A percentile compares a stretch with the other conserved stretches of the same genome.
phyloP scores from a whole-genome alignment of 495 filamentous ascomycete genomes.

The Tuber brumale region DNA sequence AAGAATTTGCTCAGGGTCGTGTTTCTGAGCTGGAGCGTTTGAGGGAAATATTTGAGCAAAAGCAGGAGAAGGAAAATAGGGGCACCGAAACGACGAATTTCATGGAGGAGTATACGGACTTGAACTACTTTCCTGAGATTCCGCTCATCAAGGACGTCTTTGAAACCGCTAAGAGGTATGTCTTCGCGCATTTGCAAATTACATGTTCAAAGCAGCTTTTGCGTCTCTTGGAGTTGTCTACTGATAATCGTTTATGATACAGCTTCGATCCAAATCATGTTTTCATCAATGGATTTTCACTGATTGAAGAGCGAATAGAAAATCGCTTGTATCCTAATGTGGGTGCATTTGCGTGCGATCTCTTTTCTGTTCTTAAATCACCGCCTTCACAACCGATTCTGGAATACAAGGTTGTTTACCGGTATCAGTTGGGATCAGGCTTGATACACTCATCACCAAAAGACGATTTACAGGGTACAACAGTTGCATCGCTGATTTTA shows the following conservation, averaged over 20 bases:
- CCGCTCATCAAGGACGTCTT: slow-evolving; percentile 71
- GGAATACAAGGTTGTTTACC: slow-evolving; percentile 23
- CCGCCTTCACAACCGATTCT: slow-evolving; percentile 29
- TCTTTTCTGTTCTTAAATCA: slow-evolving; percentile 34
- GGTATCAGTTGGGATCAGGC: neutral
- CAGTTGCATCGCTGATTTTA: slow-evolving; percentile 71
- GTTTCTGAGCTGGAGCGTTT: slow-evolving; percentile 69
- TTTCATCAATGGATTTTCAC: slow-evolving; percentile 35
- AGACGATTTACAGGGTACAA: slow-evolving; percentile 13
- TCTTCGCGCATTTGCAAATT: slow-evolving; percentile 19
- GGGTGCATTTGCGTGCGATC: slow-evolving; percentile 41
- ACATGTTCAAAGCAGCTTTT: neutral
- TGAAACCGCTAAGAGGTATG: slow-evolving; percentile 62
- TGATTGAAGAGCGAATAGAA: slow-evolving; percentile 34
- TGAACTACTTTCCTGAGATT: slow-evolving; percentile 80
- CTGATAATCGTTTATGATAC: slow-evolving; percentile 8
- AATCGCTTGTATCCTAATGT: slow-evolving; percentile 38
- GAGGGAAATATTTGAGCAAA: slow-evolving; percentile 57
- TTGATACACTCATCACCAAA: slow-evolving; percentile 1
- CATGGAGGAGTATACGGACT: slow-evolving; percentile 70
- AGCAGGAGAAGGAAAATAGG: slow-evolving; percentile 63
- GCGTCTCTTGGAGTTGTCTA: slow-evolving; percentile 2
- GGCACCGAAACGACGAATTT: slow-evolving; percentile 71
- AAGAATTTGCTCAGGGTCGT: slow-evolving; percentile 76
- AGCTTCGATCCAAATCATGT: slow-evolving; percentile 31